Evolutionary conservation across 805 yeast species (phyloP).

Genomic region (Saccharomycopsis selenospora): DNA sequence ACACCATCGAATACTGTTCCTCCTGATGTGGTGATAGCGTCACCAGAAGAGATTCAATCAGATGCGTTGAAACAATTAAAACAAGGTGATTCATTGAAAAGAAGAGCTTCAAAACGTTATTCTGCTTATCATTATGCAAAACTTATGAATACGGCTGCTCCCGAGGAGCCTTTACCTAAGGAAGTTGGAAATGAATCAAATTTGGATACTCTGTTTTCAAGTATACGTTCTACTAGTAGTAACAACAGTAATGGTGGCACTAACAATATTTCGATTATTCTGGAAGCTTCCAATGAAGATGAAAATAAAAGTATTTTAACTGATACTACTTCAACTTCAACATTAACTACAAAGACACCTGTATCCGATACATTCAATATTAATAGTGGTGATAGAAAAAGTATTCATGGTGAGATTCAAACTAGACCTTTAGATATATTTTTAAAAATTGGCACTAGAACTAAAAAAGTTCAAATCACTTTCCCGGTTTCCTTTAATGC

Average conservation of each 20-base stretch:
- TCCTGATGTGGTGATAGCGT: background rate
- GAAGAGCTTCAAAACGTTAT: constrained; percentile 89
- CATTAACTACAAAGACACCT: background rate
- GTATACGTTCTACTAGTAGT: constrained; percentile 12
- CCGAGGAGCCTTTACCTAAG: constrained; percentile 20
- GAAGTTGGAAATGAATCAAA: constrained; percentile 6
- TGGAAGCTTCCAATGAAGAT: background rate
- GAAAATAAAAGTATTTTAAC: background rate
- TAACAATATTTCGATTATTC: background rate
- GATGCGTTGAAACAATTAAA: constrained; percentile 76
- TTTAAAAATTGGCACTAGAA: constrained; percentile 43
- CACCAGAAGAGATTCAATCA: constrained; percentile 22
- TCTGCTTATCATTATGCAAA: constrained; percentile 91
- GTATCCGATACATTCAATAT: background rate
- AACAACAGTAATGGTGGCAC: background rate
- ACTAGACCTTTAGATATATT: constrained; percentile 29
- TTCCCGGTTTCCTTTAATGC: constrained; percentile 34
- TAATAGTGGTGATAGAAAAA: background rate
- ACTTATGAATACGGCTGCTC: constrained; percentile 31
- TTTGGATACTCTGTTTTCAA: background rate
- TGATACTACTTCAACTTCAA: background rate
- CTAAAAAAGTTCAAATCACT: constrained; percentile 41
- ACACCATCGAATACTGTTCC: no score
- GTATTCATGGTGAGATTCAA: constrained; percentile 7
- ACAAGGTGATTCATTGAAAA: constrained; percentile 71